Evolutionary conservation across 352 stramenopile genomes (phyloP), one percentile per base, ranked within the genome.

Genomic region (Phytophthora multivora): DNA sequence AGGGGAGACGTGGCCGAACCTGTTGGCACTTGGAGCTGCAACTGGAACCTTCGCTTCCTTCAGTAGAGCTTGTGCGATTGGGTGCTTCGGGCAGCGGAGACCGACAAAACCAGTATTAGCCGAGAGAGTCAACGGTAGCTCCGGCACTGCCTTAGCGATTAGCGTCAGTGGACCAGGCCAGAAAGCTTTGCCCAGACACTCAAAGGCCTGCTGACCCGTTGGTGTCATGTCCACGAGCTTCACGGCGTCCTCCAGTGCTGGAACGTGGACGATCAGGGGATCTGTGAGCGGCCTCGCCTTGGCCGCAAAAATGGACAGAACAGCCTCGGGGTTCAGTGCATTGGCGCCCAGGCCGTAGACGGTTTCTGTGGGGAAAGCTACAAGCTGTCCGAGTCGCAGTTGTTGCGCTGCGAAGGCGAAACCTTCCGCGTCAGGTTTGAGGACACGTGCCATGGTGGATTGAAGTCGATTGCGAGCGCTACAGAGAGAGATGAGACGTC

Each of bases 301-400:
- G 45, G 91, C 91, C 51, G 83, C 64, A 77, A 99, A 99, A 69
- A 99, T 98, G 58, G 88, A 89, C n/a, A 94, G 75, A 39, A 99
- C 86, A 15, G 97, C 97, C 7, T 84, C 71, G 10, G 86, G 85
- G 77, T 99, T 79, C 7, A 99, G 77, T 1, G 97, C 97, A 60
- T 99, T 98, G 42, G 96, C 98, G 23, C 98, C 98, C 21, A 99
- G 82, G 0, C 98, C 98, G 66, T 99, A 99, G 16, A 99, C 98
- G 0, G 98, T 99, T 85, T 99, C 98, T n/a, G 97, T 99, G 8
- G 97, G 97, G 78, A 99, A 99, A 7, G 93, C 77, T 31, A 98
- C 86, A 10, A 97, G 73, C 21, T 75, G 68, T n/a, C 93, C 93
- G 38, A 71, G 66, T 39, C 79, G 83, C 16, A 98, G 65, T 53